Evolutionary conservation across 2,329 filamentous ascomycete genomes (phyloP).

Genomic region (Zasmidium angulare): DNA sequence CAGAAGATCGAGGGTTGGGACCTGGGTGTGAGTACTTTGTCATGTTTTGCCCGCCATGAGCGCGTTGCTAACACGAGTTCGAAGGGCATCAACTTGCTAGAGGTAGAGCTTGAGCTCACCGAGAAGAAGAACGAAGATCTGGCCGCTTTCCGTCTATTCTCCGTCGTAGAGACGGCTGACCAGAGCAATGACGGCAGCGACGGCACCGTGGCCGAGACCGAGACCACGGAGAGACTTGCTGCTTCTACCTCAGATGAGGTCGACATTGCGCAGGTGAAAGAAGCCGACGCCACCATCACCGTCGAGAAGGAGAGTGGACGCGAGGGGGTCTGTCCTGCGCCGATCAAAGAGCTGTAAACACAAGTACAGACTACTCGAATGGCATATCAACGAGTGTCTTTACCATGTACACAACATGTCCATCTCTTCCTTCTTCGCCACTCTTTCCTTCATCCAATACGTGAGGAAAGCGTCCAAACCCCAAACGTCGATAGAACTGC

Average conservation of each 20-base stretch:
- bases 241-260: background rate
- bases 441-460: background rate
- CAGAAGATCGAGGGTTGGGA: background rate
- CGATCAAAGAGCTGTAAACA: background rate
- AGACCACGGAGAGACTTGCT: background rate
- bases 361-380: background rate
- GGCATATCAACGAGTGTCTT: background rate
- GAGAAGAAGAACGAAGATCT: background rate
- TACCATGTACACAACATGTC: background rate
- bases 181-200: background rate
- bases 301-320: background rate
- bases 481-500: slow-evolving; percentile 15
- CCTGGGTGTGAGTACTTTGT: background rate
- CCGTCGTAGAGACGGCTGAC: background rate
- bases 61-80: slow-evolving; percentile 1
- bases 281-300: background rate
- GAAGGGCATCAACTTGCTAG: slow-evolving; percentile 8
- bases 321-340: background rate
- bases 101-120: slow-evolving; percentile 12
- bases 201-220: background rate
- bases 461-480: background rate
- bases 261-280: background rate
- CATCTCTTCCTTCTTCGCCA: background rate
- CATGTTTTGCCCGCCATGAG: background rate
- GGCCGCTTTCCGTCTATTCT: background rate